These are phyloP conservation scores for Aspergillus asperescens DNA, from an alignment of 495 filamentous ascomycete species.

Conservation along the genomic window DNA sequence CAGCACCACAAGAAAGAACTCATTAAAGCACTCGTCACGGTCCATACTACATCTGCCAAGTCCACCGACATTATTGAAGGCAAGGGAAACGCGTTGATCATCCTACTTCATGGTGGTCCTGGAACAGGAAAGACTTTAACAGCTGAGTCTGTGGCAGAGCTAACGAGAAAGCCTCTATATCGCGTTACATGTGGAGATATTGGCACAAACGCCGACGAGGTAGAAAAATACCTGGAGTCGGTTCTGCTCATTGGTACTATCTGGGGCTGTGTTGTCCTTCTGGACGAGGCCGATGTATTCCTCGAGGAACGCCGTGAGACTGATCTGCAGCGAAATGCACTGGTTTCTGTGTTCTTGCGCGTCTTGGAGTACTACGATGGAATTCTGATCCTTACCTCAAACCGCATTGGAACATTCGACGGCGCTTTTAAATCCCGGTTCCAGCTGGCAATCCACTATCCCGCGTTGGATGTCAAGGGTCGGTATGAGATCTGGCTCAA, in stretches of 20 bases:
- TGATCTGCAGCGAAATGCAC: slow-evolving; percentile 45
- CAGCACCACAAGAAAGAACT: slow-evolving; percentile 48
- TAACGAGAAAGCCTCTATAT: slow-evolving; percentile 23
- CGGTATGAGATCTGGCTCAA: slow-evolving; percentile 34
- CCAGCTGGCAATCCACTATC: slow-evolving; percentile 29
- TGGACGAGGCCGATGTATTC: slow-evolving; percentile 57
- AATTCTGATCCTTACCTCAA: slow-evolving; percentile 34
- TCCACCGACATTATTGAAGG: slow-evolving; percentile 16
- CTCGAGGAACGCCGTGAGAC: slow-evolving; percentile 34
- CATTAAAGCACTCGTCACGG: slow-evolving; percentile 47
- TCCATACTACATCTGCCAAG: slow-evolving; percentile 19
- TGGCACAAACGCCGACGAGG: slow-evolving; percentile 31
- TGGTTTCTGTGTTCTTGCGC: slow-evolving; percentile 51
- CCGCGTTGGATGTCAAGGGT: neutral
- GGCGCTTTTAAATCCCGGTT: slow-evolving; percentile 47
- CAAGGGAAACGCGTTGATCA: slow-evolving; percentile 42
- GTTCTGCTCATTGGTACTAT: slow-evolving; percentile 35
- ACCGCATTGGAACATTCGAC: slow-evolving; percentile 47
- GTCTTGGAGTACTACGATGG: slow-evolving; percentile 53
- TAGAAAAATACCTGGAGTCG: slow-evolving; percentile 38
- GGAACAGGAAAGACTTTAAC: slow-evolving; percentile 40
- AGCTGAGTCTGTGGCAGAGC: slow-evolving; percentile 31
- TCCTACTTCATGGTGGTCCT: slow-evolving; percentile 49
- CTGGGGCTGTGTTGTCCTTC: slow-evolving; percentile 48
- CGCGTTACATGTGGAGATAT: slow-evolving; percentile 33